A percentile compares a stretch with the other conserved stretches of the same genome.
phyloP scores from a whole-genome alignment of 495 filamentous ascomycete genomes.

The Trichoderma gamsii region DNA sequence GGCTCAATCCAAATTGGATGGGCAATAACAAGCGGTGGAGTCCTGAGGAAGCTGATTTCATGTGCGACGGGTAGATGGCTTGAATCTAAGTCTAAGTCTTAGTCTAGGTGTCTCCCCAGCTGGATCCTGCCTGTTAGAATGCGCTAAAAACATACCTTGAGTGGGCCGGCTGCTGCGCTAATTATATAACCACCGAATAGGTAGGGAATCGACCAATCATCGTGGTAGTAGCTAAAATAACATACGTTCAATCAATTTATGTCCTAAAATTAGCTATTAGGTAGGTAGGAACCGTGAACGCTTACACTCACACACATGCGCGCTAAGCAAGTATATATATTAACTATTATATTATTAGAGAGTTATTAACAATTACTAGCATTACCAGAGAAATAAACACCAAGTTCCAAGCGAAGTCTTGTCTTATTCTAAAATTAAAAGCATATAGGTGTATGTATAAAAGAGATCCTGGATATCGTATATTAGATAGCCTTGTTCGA shows the following conservation, averaged over 20 bases:
- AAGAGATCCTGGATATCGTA: not conserved
- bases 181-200: no score
- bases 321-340: not conserved
- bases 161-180: no score
- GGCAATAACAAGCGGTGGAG: not conserved
- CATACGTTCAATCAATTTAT: no score
- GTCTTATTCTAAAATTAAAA: not conserved
- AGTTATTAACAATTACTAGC: not conserved
- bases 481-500: slow-evolving; percentile 22
- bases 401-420: not conserved
- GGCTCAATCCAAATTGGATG: no score
- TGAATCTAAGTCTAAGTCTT: not conserved
- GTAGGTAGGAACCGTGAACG: no score
- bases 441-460: not conserved
- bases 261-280: no score
- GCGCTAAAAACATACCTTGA: no score
- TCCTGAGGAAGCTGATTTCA: not conserved
- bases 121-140: no score
- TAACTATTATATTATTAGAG: not conserved
- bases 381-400: not conserved
- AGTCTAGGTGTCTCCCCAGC: no score
- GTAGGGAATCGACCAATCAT: no score
- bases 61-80: not conserved
- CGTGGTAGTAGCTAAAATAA: no score
- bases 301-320: not conserved